Base-by-base conservation (phyloP, 2,329 filamentous ascomycete species). In the Ampelomyces quisqualis region DNA sequence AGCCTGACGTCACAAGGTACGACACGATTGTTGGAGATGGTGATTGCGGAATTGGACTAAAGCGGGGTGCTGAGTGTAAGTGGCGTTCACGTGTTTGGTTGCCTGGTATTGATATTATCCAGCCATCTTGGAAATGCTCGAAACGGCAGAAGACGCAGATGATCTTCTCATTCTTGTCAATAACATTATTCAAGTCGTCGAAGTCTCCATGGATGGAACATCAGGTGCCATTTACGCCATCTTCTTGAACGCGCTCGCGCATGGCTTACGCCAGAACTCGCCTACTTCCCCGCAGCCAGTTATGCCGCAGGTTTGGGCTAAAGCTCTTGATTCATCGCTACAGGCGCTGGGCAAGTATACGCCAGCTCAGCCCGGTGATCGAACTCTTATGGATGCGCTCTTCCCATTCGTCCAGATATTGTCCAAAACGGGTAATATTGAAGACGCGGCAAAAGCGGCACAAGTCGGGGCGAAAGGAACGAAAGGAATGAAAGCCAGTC, bases 301-400 rank as follows among this genome's bases (percentile, higher is more conserved):
- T 22, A 77, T 73, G 0, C 60, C 71, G 2, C 65, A 75, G 28
- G 70, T 76, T 20, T 86, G 82, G 82, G 77, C 83, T 3, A 73
- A 77, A 21, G 90, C 90, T 1, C 74, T 96, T 10, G 75, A 82
- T 49, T 77, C 82, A 54, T 87, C 88, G 38, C 80, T 85, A 30
- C 49, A 65, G 29, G 46, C 64, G 20, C 73, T 98, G 42, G 79
- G 77, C 23, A 86, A 78, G 61, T 97, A 97, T 69, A 98, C 93
- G 2, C 90, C 91, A 1, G 93, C 93, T 1, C 82, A 85, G 38
- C 85, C 86, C 0, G 93, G 93, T 19, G 93, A 98, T 65, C 79
- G 93, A 35, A 98, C 93, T 0, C 73, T 97, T 23, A 80, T 97
- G 22, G 93, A 98, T 69, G 90, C 91, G 1, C 74, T 98, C 34